Conservation (phyloP, 2,329 filamentous ascomycete species). For the Diaporthe helianthi region DNA sequence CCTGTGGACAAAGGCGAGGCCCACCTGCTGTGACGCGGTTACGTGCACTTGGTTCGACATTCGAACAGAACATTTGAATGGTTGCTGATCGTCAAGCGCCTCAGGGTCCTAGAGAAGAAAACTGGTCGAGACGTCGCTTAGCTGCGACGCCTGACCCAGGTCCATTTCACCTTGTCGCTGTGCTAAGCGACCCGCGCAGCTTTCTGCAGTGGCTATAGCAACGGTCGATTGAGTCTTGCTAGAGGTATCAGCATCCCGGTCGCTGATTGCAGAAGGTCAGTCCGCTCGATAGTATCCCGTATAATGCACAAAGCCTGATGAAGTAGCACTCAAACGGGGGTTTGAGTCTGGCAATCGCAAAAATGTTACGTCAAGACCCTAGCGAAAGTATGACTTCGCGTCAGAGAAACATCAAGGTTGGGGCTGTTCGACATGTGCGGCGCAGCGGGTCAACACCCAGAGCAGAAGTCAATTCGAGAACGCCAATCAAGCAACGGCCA, state of each 20-base stretch:
- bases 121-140: constrained; percentile 11
- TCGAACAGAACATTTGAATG: no score
- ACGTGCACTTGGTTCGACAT: neutral
- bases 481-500: neutral
- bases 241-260: neutral
- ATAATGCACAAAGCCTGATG: neutral
- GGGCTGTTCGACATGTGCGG: constrained; percentile 18
- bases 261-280: neutral
- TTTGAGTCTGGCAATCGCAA: neutral
- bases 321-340: neutral
- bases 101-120: neutral
- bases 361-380: neutral
- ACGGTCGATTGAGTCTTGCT: neutral
- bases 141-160: constrained; percentile 5
- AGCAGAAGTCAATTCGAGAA: neutral
- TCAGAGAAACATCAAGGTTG: constrained; percentile 4
- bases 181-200: neutral
- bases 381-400: neutral
- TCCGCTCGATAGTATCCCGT: neutral
- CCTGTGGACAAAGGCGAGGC: neutral
- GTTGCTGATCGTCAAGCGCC: neutral
- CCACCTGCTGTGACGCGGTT: neutral
- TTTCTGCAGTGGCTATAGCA: neutral
- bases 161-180: neutral
- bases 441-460: neutral